Percentiles rank a stretch among this genome's conserved stretches.
These are phyloP conservation scores for Cardamine occulta DNA, from an alignment of 345 rosid species.

Conservation along the genomic window DNA sequence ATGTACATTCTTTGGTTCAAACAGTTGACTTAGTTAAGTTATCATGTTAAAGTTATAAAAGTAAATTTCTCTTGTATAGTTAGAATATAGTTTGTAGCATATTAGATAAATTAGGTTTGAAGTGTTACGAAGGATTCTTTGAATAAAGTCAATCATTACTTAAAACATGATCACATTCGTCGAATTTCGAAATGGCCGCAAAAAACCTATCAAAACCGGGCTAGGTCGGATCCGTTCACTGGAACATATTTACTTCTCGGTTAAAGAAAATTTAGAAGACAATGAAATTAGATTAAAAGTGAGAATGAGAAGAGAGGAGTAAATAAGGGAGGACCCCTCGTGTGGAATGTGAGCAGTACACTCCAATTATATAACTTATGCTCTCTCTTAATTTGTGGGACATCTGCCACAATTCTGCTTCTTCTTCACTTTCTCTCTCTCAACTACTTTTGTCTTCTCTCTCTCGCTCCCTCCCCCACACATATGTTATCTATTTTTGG, in stretches of 20 bases:
- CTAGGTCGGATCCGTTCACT: not conserved
- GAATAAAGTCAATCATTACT: not conserved
- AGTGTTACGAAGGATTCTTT: not conserved
- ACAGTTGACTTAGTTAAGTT: not conserved
- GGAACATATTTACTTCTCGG: not conserved
- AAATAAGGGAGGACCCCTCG: constrained; percentile 40
- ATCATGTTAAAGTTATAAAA: not conserved
- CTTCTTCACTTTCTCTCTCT: constrained; percentile 33
- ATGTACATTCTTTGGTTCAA: not conserved
- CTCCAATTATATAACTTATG: constrained; percentile 45
- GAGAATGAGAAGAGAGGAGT: constrained; percentile 27
- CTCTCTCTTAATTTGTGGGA: constrained; percentile 46
- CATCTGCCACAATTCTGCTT: constrained; percentile 45
- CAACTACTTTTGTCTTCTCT: constrained; percentile 44
- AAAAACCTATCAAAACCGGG: not conserved
- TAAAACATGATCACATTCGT: not conserved
- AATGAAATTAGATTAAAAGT: not conserved
- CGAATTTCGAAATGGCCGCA: not conserved
- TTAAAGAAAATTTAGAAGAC: not conserved
- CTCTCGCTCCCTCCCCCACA: constrained; percentile 41
- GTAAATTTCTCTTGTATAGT: not conserved
- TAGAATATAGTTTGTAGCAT: not conserved
- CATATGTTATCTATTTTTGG: constrained; percentile 44
- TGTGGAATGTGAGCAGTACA: constrained; percentile 47
- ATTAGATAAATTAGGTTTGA: not conserved